Evolutionary conservation across 2,329 filamentous ascomycete species (phyloP).

Genomic region (Gaeumannomyces sp.): DNA sequence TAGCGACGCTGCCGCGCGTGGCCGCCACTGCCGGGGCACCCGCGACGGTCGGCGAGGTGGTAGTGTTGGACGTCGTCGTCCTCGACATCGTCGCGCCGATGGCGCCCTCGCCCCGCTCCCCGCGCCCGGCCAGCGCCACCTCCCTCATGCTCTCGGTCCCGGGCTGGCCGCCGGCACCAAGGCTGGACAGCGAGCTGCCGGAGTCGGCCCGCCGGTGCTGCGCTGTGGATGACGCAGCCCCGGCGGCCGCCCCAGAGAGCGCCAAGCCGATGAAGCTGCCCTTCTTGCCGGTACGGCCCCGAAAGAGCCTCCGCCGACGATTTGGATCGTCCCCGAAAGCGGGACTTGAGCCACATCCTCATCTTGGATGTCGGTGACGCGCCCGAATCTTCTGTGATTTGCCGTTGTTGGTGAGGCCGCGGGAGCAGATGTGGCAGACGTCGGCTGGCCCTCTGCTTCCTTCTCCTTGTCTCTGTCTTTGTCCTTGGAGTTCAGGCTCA

Average conservation of each 20-base stretch:
- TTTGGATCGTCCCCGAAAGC: conserved; percentile 28
- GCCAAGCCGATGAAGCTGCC: conserved; percentile 34
- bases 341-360: conserved; percentile 38
- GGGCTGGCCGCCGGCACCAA: not conserved
- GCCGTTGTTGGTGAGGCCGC: not conserved
- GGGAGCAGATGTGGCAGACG: not conserved
- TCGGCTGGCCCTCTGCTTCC: conserved; percentile 2
- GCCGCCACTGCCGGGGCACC: not conserved
- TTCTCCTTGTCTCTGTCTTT: conserved; percentile 6
- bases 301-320: conserved; percentile 17
- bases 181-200: conserved; percentile 2
- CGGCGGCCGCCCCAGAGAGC: conserved; percentile 26
- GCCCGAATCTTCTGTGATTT: conserved; percentile 4
- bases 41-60: not conserved
- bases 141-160: conserved; percentile 23
- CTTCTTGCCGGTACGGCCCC: not conserved
- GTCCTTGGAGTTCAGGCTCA: not conserved
- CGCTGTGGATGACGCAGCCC: conserved; percentile 23
- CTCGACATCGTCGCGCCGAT: not conserved
- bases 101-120: conserved; percentile 11
- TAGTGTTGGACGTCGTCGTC: not conserved
- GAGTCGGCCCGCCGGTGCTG: conserved; percentile 13
- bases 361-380: conserved; percentile 24
- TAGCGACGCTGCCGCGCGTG: conserved; percentile 3
- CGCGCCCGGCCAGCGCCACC: conserved; percentile 25